These are phyloP conservation scores for Solanum okadae DNA, from an alignment of 257 asterid species.

Conservation along the genomic window DNA sequence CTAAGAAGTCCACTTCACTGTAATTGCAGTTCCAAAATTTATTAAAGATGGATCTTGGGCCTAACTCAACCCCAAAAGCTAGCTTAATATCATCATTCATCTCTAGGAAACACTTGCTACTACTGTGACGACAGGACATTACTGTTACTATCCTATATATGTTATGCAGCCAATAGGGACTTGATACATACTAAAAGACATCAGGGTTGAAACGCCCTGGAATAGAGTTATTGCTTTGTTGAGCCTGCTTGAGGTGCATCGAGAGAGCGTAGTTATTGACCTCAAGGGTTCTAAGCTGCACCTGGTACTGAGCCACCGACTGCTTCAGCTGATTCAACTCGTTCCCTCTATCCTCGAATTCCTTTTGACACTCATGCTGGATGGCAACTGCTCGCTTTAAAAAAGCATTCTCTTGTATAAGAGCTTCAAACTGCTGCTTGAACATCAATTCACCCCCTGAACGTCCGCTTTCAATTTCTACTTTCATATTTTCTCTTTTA, in stretches of 20 bases:
- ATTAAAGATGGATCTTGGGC: neutral
- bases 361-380: conserved; percentile 86
- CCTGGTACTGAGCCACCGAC: conserved; percentile 74
- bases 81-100: neutral
- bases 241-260: conserved; percentile 90
- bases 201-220: conserved; percentile 79
- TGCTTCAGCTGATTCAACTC: conserved; percentile 81
- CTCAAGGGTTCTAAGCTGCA: conserved; percentile 89
- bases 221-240: conserved; percentile 49
- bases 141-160: neutral
- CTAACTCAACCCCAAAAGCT: neutral
- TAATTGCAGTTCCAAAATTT: neutral
- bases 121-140: neutral
- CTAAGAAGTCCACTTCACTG: neutral
- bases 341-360: conserved; percentile 58
- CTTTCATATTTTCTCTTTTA: conserved; percentile 13
- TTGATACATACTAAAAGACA: conserved; percentile 32
- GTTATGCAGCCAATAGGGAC: neutral
- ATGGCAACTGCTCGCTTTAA: conserved; percentile 77
- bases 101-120: neutral
- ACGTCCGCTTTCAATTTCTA: conserved; percentile 13
- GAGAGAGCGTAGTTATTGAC: conserved; percentile 70
- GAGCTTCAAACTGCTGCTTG: conserved; percentile 65
- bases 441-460: conserved; percentile 20
- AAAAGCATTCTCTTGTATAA: conserved; percentile 60